These are phyloP conservation scores for Fusarium sp. DNA, from an alignment of 2,329 filamentous ascomycete species.

Conservation along the genomic window DNA sequence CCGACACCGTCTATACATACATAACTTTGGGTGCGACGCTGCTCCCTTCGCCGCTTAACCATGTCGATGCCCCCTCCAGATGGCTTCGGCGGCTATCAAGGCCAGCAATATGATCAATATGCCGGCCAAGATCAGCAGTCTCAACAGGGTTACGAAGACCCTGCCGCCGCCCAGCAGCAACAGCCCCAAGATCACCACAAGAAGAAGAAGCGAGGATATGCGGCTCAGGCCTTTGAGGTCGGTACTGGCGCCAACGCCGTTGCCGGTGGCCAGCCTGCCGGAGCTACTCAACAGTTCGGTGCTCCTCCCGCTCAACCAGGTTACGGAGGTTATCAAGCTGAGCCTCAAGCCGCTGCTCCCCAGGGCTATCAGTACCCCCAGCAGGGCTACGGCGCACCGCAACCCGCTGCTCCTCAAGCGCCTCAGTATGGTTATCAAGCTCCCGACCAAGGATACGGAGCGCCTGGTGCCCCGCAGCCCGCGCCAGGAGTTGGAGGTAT, in stretches of 20 bases:
- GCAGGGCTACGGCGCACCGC: slow-evolving; percentile 62
- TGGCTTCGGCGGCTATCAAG: slow-evolving; percentile 58
- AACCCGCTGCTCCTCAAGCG: slow-evolving; percentile 56
- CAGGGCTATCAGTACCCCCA: slow-evolving; percentile 61
- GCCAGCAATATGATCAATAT: slow-evolving; percentile 63
- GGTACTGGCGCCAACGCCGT: slow-evolving; percentile 86
- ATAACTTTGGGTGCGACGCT: slow-evolving; percentile 46
- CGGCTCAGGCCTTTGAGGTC: slow-evolving; percentile 94
- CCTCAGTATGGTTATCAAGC: slow-evolving; percentile 75
- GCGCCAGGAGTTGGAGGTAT: slow-evolving; percentile 73
- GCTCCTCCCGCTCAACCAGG: slow-evolving; percentile 62
- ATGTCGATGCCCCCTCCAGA: slow-evolving; percentile 72
- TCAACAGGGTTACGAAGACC: slow-evolving; percentile 58
- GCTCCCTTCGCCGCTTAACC: slow-evolving; percentile 52
- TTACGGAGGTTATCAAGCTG: slow-evolving; percentile 74
- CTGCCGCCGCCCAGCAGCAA: slow-evolving; percentile 50
- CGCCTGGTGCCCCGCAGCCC: slow-evolving; percentile 59
- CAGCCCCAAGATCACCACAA: slow-evolving; percentile 62
- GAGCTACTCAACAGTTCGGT: slow-evolving; percentile 62
- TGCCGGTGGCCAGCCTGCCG: slow-evolving; percentile 63
- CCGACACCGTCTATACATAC: slow-evolving; percentile 31
- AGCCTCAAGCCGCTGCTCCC: slow-evolving; percentile 58
- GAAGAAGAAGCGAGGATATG: slow-evolving; percentile 96
- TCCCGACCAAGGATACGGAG: slow-evolving; percentile 76
- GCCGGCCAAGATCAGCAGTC: slow-evolving; percentile 59